Percentiles rank a stretch among this genome's conserved stretches.
phyloP scores from a whole-genome alignment of 2,329 filamentous ascomycete genomes.

The Venturia effusa region DNA sequence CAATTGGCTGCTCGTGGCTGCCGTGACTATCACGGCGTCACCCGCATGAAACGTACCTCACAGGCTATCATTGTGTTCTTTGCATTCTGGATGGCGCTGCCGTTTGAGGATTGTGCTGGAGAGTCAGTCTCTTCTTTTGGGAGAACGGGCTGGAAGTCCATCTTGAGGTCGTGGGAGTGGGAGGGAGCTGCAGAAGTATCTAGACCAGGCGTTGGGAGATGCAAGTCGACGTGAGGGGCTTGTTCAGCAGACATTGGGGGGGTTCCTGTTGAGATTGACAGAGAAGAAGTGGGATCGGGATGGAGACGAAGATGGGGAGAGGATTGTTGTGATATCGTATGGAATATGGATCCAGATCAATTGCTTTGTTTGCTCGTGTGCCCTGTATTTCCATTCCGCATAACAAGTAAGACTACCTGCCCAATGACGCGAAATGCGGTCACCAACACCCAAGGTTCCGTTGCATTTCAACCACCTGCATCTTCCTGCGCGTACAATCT shows the following conservation, averaged over 20 bases:
- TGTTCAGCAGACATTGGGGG: conserved; percentile 1
- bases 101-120: background rate
- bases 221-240: conserved; percentile 5
- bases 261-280: background rate
- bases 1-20: background rate
- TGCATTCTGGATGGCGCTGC: conserved; percentile 3
- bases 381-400: too few species aligned
- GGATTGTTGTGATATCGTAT: too few species aligned
- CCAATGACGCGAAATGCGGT: too few species aligned
- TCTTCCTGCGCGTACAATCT: too few species aligned
- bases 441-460: too few species aligned
- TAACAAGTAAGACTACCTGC: too few species aligned
- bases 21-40: background rate
- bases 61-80: background rate
- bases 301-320: background rate
- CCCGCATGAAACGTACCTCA: background rate
- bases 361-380: too few species aligned
- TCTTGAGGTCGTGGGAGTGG: background rate
- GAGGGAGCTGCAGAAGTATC: background rate
- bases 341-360: too few species aligned
- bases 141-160: background rate
- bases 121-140: background rate
- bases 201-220: conserved; percentile 1
- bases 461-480: too few species aligned
- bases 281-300: background rate